Conservation (phyloP, 1,284 basidiomycete genomes). For the Tilletiopsis washingtonensis region DNA sequence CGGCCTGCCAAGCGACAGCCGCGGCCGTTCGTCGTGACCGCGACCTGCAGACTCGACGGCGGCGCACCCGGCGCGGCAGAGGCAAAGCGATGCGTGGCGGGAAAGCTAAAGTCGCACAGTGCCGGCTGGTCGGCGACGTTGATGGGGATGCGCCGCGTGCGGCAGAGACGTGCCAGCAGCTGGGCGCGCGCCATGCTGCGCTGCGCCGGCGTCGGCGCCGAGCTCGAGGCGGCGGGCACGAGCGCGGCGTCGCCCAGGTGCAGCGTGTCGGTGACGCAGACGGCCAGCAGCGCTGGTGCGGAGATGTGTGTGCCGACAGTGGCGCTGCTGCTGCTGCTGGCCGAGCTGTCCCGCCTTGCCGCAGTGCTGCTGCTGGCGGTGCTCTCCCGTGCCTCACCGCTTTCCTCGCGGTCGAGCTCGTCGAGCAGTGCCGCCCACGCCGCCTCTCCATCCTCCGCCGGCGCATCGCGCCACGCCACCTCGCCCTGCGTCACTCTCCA, state of each 20-base stretch:
- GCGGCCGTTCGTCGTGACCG: constrained; percentile 81
- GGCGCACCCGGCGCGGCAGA: neutral
- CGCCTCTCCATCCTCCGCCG: neutral
- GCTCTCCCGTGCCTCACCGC: neutral
- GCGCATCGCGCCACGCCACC: constrained; percentile 1
- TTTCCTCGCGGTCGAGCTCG: neutral
- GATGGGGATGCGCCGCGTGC: constrained; percentile 58
- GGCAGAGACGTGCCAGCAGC: constrained; percentile 26
- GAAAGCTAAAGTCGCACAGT: constrained; percentile 83
- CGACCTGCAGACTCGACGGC: constrained; percentile 65
- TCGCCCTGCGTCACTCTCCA: constrained; percentile 59
- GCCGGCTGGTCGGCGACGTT: constrained; percentile 80
- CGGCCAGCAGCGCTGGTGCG: constrained; percentile 41
- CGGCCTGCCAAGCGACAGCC: constrained; percentile 79
- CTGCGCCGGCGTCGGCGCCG: neutral
- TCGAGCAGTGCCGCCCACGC: constrained; percentile 2
- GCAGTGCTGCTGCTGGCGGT: constrained; percentile 7
- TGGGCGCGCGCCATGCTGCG: constrained; percentile 18
- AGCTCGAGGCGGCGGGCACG: neutral
- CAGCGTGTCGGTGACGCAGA: constrained; percentile 46
- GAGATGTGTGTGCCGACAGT: no score
- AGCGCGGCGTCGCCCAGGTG: constrained; percentile 12
- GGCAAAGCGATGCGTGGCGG: constrained; percentile 74
- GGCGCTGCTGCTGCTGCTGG: no score
- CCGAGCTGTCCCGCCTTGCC: no score